phyloP scores from a whole-genome alignment of 169 alveolate genomes.

The Babesia sp. region DNA sequence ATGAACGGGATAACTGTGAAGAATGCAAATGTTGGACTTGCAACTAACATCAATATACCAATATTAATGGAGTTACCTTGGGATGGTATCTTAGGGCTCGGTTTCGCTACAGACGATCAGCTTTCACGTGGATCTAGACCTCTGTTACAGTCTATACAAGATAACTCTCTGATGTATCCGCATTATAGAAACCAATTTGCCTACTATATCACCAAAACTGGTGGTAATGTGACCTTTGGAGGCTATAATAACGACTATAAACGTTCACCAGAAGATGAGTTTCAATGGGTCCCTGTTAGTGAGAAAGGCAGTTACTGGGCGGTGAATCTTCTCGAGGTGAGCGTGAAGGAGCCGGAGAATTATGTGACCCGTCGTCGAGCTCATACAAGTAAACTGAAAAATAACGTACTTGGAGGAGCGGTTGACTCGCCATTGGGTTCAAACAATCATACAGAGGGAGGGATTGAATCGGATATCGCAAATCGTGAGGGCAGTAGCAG shows the following conservation, averaged over 20 bases:
- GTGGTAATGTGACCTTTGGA: slow-evolving; percentile 76
- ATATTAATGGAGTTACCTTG: slow-evolving; percentile 40
- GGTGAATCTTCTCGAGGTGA: slow-evolving; percentile 33
- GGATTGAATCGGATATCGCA: neutral
- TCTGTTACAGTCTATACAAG: slow-evolving; percentile 47
- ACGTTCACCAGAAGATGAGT: slow-evolving; percentile 69
- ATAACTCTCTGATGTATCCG: slow-evolving; percentile 37
- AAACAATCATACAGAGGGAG: neutral
- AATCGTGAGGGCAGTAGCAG: neutral
- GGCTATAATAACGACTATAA: slow-evolving; percentile 72
- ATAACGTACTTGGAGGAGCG: slow-evolving; percentile 6
- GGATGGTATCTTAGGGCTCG: slow-evolving; percentile 81
- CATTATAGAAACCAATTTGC: slow-evolving; percentile 56
- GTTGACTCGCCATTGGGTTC: neutral
- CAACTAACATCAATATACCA: slow-evolving; percentile 58
- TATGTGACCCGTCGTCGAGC: neutral
- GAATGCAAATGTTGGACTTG: slow-evolving; percentile 60
- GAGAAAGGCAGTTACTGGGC: slow-evolving; percentile 50
- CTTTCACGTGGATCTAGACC: slow-evolving; percentile 70
- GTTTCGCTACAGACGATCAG: slow-evolving; percentile 73
- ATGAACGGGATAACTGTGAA: slow-evolving; percentile 40
- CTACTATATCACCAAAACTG: slow-evolving; percentile 57
- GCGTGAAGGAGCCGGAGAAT: slow-evolving; percentile 5
- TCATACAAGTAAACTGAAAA: neutral
- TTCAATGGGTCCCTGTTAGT: slow-evolving; percentile 57